Conservation (phyloP, 1,284 basidiomycete genomes). For the Puccinia hordei region DNA sequence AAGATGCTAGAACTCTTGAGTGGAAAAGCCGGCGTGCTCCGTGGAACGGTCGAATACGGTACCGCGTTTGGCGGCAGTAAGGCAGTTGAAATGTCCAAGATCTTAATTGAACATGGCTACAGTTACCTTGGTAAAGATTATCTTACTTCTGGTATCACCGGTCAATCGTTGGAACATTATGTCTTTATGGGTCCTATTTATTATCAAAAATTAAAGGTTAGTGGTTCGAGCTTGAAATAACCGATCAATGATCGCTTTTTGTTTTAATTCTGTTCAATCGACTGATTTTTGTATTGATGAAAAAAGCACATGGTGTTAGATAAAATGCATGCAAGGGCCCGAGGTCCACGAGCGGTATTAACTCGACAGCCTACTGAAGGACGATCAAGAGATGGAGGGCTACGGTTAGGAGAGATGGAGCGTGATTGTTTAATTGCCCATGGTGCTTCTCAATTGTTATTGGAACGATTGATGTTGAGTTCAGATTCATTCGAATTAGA, state of each 20-base stretch:
- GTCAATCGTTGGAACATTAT: conserved; percentile 92
- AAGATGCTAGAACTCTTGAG: conserved; percentile 99
- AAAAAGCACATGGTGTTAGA: conserved; percentile 93
- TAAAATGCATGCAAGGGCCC: conserved; percentile 98
- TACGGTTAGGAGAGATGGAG: conserved; percentile 98
- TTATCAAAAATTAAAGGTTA: conserved; percentile 72
- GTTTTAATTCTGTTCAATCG: background rate
- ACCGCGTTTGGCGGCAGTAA: conserved; percentile 90
- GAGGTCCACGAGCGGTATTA: conserved; percentile 91
- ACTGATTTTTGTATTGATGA: conserved; percentile 41
- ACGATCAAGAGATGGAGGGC: conserved; percentile 91
- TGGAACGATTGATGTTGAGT: conserved; percentile 97
- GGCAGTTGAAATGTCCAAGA: conserved; percentile 97
- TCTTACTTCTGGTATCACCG: conserved; percentile 96
- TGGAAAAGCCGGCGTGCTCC: conserved; percentile 88
- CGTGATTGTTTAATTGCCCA: conserved; percentile 81
- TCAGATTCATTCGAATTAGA: conserved; percentile 84
- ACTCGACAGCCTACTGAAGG: conserved; percentile 99
- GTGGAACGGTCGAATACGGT: conserved; percentile 84
- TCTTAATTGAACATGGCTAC: conserved; percentile 92
- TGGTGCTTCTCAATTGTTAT: conserved; percentile 89
- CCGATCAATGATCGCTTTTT: too few relatives aligned
- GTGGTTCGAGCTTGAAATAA: background rate
- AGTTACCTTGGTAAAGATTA: conserved; percentile 97
- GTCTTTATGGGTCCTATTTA: conserved; percentile 99